These are phyloP conservation scores for Verticillium isaacii DNA, from an alignment of 2,329 filamentous ascomycete genomes.

Conservation along the genomic window DNA sequence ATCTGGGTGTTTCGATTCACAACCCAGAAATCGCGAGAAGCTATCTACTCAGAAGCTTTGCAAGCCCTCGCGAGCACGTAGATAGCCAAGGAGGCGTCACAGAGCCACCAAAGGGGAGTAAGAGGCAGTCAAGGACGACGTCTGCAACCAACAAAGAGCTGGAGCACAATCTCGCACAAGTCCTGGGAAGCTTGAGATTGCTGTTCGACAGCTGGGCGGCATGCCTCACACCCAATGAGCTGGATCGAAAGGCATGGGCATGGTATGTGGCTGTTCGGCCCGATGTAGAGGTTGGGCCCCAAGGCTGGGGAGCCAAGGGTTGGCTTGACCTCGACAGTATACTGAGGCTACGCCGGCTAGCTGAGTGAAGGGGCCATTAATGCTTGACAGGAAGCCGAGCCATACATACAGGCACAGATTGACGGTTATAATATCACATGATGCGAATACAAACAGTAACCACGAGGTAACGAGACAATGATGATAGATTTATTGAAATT, in stretches of 20 bases:
- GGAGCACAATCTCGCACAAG: conserved; percentile 61
- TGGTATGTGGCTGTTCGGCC: conserved; percentile 80
- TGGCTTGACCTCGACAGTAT: conserved; percentile 63
- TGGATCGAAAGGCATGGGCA: conserved; percentile 72
- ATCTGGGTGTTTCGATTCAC: conserved; percentile 62
- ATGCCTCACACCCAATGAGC: conserved; percentile 57
- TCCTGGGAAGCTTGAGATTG: conserved; percentile 68
- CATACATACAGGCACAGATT: too few relatives aligned
- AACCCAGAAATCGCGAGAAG: conserved; percentile 63
- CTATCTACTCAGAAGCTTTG: conserved; percentile 58
- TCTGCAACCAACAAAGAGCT: conserved; percentile 40
- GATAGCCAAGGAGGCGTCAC: neutral
- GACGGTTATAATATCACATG: too few relatives aligned
- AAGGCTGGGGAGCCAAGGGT: conserved; percentile 82
- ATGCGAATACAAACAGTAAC: too few relatives aligned
- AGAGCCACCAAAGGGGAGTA: neutral
- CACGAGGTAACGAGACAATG: too few relatives aligned
- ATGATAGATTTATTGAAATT: too few relatives aligned
- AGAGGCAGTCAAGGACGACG: neutral
- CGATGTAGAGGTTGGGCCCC: conserved; percentile 66
- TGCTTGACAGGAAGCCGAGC: too few relatives aligned
- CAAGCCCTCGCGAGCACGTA: conserved; percentile 12
- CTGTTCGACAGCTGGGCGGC: conserved; percentile 70
- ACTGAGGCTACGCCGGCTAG: conserved; percentile 43
- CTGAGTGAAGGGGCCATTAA: too few relatives aligned